Evolutionary conservation across 2,329 filamentous ascomycete genomes (phyloP), one percentile per base, ranked within the genome.

Genomic region (Alternaria alternata): DNA sequence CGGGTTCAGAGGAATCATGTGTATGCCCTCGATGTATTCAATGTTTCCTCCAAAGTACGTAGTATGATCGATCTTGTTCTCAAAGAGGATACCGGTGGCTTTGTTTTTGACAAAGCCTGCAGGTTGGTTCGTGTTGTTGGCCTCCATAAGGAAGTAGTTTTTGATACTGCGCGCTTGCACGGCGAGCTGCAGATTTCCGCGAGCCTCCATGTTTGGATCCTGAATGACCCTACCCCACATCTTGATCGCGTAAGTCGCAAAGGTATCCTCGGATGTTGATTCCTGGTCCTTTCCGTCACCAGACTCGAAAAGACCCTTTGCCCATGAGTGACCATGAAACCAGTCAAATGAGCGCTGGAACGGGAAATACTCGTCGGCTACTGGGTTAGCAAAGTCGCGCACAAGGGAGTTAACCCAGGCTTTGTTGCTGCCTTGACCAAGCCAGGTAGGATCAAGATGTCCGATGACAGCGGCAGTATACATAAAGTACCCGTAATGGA

Each of bases 11-110:
- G 92, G 92, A 42, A 96, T 85, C 92, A 96, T 95, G 78, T 95
- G 91, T 68, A 96, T 95, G 53, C 77, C 88, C 73, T 89, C 82
- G 51, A 96, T 87, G 71, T 88, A 93, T 80, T 96, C 92, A 5
- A 81, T 59, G 22, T 76, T 75, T 9, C 55, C 78, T 41, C 93
- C 93, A 73, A 99, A 99, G 79, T 94, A 98, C 0, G 95, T 79
- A 4, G 91, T 91, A 78, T 98, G 94, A 77, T 99, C 93, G 58
- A 94, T 86, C 79, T 99, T 99, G 82, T 98, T 98, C 81, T 98
- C 95, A 71, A 98, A 98, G 12, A 97, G 77, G 5, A 89, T 89
- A 8, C 87, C 87, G 2, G 86, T 86, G 3, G 86, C 87, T 79
- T 92, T 94, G 83, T 98, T 99, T 48, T 84, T 88, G 63, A 94